These are phyloP conservation scores for Apiotrichum gamsii DNA, from an alignment of 1,284 basidiomycete species.

Conservation along the genomic window DNA sequence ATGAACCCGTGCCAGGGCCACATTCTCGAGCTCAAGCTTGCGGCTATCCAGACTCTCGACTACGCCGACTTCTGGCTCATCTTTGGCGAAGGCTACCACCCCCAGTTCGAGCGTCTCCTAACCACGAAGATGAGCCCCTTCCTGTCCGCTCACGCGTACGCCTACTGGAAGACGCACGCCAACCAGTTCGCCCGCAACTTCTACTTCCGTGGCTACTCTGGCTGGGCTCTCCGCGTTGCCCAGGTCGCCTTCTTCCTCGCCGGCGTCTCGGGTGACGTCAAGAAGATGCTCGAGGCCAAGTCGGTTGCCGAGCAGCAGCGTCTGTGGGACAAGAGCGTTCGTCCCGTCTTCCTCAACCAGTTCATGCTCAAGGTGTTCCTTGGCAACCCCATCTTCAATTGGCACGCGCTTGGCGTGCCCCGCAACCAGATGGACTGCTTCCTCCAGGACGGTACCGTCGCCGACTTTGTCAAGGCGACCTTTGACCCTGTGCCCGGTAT, in stretches of 20 bases:
- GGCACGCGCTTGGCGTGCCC: slow-evolving; percentile 77
- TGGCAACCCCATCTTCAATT: slow-evolving; percentile 63
- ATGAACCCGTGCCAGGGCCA: slow-evolving; percentile 62
- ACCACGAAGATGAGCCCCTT: slow-evolving; percentile 63
- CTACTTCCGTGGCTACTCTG: slow-evolving; percentile 68
- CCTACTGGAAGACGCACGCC: slow-evolving; percentile 64
- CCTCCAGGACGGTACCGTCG: slow-evolving; percentile 58
- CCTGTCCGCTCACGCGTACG: slow-evolving; percentile 56
- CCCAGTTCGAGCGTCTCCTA: slow-evolving; percentile 60
- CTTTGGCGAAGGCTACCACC: slow-evolving; percentile 64
- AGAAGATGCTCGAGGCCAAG: slow-evolving; percentile 55
- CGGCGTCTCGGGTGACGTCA: slow-evolving; percentile 57
- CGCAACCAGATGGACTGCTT: slow-evolving; percentile 67
- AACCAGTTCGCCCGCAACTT: slow-evolving; percentile 61
- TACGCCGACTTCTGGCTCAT: slow-evolving; percentile 67
- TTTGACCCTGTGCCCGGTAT: slow-evolving; percentile 58
- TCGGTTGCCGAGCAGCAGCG: slow-evolving; percentile 58
- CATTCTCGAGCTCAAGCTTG: slow-evolving; percentile 71
- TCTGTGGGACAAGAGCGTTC: slow-evolving; percentile 60
- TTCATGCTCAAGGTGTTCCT: slow-evolving; percentile 58
- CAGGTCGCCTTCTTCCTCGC: slow-evolving; percentile 58
- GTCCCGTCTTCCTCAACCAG: slow-evolving; percentile 63
- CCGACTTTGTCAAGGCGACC: slow-evolving; percentile 59
- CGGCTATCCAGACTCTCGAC: slow-evolving; percentile 57
- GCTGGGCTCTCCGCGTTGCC: slow-evolving; percentile 63